phyloP scores from a whole-genome alignment of 2,329 filamentous ascomycete genomes.

The Diaporthe helianthi region DNA sequence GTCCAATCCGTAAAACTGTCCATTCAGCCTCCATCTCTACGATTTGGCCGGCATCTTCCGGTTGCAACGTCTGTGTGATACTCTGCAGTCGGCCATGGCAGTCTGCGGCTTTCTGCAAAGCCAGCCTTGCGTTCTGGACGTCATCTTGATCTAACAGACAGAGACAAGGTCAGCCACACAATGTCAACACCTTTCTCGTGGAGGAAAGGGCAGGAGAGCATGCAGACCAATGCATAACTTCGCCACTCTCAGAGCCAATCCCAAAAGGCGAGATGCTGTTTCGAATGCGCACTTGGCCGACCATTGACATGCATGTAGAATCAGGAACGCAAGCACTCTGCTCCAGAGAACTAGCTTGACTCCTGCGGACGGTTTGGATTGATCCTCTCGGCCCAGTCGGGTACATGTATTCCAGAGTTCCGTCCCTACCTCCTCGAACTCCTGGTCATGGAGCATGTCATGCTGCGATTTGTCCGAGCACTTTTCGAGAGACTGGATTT shows the following conservation, averaged over 20 bases:
- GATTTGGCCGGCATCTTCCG: slow-evolving; percentile 43
- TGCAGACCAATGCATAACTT: slow-evolving; percentile 65
- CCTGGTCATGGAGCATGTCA: slow-evolving; percentile 44
- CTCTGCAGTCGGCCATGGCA: slow-evolving; percentile 55
- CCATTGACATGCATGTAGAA: slow-evolving; percentile 66
- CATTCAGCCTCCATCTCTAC: slow-evolving; percentile 65
- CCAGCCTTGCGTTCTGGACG: slow-evolving; percentile 62
- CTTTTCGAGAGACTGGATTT: slow-evolving; percentile 44
- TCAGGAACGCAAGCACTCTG: slow-evolving; percentile 67
- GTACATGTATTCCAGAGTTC: slow-evolving; percentile 73
- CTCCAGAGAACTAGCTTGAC: slow-evolving; percentile 47
- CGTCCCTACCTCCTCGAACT: slow-evolving; percentile 63
- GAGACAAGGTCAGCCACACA: slow-evolving; percentile 31
- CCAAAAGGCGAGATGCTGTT: slow-evolving; percentile 63
- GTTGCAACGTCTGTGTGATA: slow-evolving; percentile 38
- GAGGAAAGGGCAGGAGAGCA: neutral
- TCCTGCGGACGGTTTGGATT: neutral
- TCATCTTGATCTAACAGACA: slow-evolving; percentile 55
- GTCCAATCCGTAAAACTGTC: slow-evolving; percentile 66
- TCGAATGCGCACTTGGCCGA: slow-evolving; percentile 39
- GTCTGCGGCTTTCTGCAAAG: slow-evolving; percentile 69
- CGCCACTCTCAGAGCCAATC: slow-evolving; percentile 70
- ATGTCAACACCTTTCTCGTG: slow-evolving; percentile 34
- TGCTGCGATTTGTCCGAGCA: slow-evolving; percentile 44
- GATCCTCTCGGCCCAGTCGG: slow-evolving; percentile 51